These are phyloP conservation scores for Leucoagaricus sp. DNA, from an alignment of 1,284 basidiomycete genomes.

Conservation along the genomic window DNA sequence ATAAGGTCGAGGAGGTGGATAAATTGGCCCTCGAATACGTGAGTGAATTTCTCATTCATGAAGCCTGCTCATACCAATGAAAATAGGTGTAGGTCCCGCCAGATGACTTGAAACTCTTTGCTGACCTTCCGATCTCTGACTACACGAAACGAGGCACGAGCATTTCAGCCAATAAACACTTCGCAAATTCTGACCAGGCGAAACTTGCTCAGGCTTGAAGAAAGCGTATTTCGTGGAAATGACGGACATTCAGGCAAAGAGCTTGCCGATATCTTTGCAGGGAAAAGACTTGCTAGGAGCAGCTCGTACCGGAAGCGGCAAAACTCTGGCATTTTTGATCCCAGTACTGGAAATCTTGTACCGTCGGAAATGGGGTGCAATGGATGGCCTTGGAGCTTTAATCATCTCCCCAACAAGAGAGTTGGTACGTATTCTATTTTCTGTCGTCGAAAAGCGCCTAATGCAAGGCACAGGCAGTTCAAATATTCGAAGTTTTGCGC, in stretches of 20 bases:
- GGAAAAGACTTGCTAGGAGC: conserved; percentile 97
- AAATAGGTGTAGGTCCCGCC: conserved; percentile 44
- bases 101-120: conserved; percentile 52
- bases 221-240: conserved; percentile 84
- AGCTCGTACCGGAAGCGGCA: conserved; percentile 94
- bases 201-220: conserved; percentile 67
- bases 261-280: conserved; percentile 90
- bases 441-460: conserved; percentile 4
- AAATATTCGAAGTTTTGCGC: conserved; percentile 95
- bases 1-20: conserved; percentile 57
- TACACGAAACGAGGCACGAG: conserved; percentile 65
- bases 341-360: conserved; percentile 92
- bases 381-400: conserved; percentile 93
- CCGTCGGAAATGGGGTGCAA: conserved; percentile 91
- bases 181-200: neutral
- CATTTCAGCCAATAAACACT: neutral
- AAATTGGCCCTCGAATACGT: conserved; percentile 57
- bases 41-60: conserved; percentile 28
- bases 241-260: conserved; percentile 91
- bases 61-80: conserved; percentile 9
- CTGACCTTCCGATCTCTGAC: conserved; percentile 71
- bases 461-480: conserved; percentile 68
- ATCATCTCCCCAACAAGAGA: conserved; percentile 96
- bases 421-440: conserved; percentile 51
- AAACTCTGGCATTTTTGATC: conserved; percentile 96